Evolutionary conservation across 2,329 filamentous ascomycete species (phyloP), one percentile per base, ranked within the genome.

Genomic region (Neonectria coccinea): DNA sequence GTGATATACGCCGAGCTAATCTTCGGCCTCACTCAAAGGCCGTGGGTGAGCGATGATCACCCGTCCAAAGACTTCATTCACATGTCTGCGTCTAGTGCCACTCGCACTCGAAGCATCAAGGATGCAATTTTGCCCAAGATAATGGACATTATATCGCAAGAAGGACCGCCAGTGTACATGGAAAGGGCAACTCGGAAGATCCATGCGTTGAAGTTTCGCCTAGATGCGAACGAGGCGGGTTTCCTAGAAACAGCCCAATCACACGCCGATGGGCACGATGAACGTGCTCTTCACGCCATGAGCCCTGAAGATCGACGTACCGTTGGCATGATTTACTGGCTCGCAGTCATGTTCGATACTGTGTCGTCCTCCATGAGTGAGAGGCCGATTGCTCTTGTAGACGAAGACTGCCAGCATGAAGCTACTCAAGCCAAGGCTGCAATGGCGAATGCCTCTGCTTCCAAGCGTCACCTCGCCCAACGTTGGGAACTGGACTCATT

Each of bases 331-430:
- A 68, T 88, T 1, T 88, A 85, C 69, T 89, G 86, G 86, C 73
- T 89, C 3, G 84, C 83, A 0, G 78, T 88, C 48, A 88, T 88
- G 86, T 85, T 87, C 45, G 86, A 88, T 69, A 88, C 86, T 0
- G 74, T 88, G 12, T 86, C 84, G 0, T 81, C 86, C 0, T 84
- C 85, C 0, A 85, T 88, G 79, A 79, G 84, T 41, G 67, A 76
- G 45, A 47, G 75, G 18, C 72, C 74, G 0, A 71, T 80, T 1
- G 75, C 76, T 0, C 71, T 81, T 0, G 70, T 74, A 0, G 79
- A 81, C 25, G 78, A 81, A 16, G 78, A 80, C 14, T 79, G 78
- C 41, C 77, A 79, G 22, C 74, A 75, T 36, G 76, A 78, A 2
- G 73, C 58, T 11, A 66, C 64, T 0, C 53, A 58, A 10, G 48